These are phyloP conservation scores for Pezicula neosporulosa DNA, from an alignment of 2,329 filamentous ascomycete genomes.

Conservation along the genomic window DNA sequence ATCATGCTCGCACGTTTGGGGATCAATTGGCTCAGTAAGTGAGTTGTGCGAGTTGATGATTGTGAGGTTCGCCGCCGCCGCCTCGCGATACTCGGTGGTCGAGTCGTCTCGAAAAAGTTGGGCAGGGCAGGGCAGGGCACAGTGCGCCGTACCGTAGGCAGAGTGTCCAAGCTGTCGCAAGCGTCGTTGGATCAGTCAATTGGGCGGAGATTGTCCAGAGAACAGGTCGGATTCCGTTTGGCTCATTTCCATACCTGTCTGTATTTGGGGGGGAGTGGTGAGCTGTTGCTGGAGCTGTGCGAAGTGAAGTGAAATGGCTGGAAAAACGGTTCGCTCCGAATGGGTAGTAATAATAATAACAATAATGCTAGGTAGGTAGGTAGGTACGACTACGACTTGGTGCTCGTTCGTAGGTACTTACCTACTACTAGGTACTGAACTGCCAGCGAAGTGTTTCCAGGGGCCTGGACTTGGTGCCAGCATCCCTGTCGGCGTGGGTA, in stretches of 20 bases:
- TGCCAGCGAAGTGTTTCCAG: too few species aligned
- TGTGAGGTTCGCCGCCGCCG: background rate
- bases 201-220: background rate
- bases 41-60: background rate
- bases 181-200: background rate
- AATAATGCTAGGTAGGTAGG: too few species aligned
- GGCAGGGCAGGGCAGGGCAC: background rate
- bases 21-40: conserved; percentile 9
- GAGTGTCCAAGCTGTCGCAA: background rate
- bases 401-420: too few species aligned
- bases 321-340: background rate
- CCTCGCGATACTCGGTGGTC: background rate
- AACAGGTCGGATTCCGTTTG: conserved; percentile 2
- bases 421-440: too few species aligned
- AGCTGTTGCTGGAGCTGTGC: background rate
- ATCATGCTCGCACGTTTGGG: conserved; percentile 15
- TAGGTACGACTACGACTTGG: too few species aligned
- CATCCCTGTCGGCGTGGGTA: too few species aligned
- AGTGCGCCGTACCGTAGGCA: background rate
- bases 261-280: too few species aligned
- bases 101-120: background rate
- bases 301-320: background rate
- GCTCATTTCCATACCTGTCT: background rate
- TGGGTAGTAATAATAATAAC: too few species aligned
- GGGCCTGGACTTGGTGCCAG: too few species aligned